These are phyloP conservation scores for Curvularia lunata DNA, from an alignment of 2,329 filamentous ascomycete genomes.

Conservation along the genomic window DNA sequence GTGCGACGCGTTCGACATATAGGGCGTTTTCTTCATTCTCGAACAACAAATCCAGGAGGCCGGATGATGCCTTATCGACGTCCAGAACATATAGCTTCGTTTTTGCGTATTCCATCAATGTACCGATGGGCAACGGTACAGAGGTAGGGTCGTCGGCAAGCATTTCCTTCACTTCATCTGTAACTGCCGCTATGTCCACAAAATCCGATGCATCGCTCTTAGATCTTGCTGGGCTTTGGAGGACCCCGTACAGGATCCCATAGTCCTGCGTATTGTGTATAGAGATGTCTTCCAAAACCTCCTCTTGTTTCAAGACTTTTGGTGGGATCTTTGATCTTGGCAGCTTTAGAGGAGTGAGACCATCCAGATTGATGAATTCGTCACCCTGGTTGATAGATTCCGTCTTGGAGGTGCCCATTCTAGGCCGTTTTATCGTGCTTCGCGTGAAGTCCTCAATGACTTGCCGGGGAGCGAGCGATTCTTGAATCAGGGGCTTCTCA, in stretches of 20 bases:
- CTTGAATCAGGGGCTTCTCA: constrained; percentile 4
- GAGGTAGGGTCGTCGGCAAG: constrained; percentile 14
- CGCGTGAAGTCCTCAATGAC: constrained; percentile 29
- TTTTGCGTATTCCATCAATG: constrained; percentile 33
- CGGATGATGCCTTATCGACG: constrained; percentile 39
- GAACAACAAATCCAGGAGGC: constrained; percentile 28
- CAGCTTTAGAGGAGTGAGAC: constrained; percentile 13
- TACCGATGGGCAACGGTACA: constrained; percentile 20
- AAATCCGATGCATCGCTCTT: not conserved
- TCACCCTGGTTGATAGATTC: constrained; percentile 25
- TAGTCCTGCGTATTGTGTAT: constrained; percentile 16
- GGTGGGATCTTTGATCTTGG: constrained; percentile 20
- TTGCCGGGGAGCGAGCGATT: not conserved
- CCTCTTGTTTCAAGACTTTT: constrained; percentile 11
- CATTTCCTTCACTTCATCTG: constrained; percentile 21
- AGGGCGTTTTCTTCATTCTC: constrained; percentile 3
- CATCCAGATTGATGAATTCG: constrained; percentile 41
- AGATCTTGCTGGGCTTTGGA: constrained; percentile 9
- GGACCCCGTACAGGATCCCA: constrained; percentile 20
- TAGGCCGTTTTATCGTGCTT: constrained; percentile 18
- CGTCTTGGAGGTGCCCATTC: constrained; percentile 1
- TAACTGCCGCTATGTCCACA: constrained; percentile 22
- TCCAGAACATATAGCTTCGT: constrained; percentile 31
- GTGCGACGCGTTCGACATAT: constrained; percentile 26
- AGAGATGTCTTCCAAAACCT: not conserved